A percentile compares a stretch with the other conserved stretches of the same genome.
These are phyloP conservation scores for Russula virescens DNA, from an alignment of 768 basidiomycete genomes.

Conservation along the genomic window DNA sequence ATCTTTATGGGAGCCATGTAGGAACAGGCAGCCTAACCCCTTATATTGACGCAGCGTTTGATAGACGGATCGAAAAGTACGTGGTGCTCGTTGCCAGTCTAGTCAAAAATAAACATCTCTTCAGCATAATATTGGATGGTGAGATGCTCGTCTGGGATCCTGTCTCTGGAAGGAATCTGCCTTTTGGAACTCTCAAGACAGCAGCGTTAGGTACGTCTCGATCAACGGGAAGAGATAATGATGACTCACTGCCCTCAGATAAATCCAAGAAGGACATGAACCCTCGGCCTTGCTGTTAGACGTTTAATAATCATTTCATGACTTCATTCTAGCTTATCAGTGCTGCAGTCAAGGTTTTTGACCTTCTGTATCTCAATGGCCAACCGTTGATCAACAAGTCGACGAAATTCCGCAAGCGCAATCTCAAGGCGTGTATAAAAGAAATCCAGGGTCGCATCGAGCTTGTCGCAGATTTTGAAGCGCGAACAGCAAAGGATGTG, in stretches of 20 bases:
- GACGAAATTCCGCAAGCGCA: slow-evolving; percentile 70
- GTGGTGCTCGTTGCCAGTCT: slow-evolving; percentile 27
- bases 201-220: slow-evolving; percentile 65
- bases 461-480: slow-evolving; percentile 63
- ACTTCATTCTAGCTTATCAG: neutral
- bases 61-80: slow-evolving; percentile 73
- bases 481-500: slow-evolving; percentile 77
- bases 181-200: slow-evolving; percentile 92
- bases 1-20: slow-evolving; percentile 83
- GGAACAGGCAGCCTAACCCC: slow-evolving; percentile 87
- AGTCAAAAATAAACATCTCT: neutral
- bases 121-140: slow-evolving; percentile 88
- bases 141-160: slow-evolving; percentile 99
- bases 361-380: slow-evolving; percentile 86
- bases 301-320: neutral
- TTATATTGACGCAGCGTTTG: slow-evolving; percentile 71
- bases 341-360: slow-evolving; percentile 89
- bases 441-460: slow-evolving; percentile 77
- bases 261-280: slow-evolving; percentile 62
- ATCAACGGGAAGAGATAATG: neutral
- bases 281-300: slow-evolving; percentile 88
- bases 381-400: slow-evolving; percentile 67
- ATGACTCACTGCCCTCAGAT: slow-evolving; percentile 39
- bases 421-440: slow-evolving; percentile 61
- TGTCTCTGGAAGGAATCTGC: slow-evolving; percentile 75